phyloP scores from a whole-genome alignment of 176 grass and related monocot genomes.

The Secale cereale region DNA sequence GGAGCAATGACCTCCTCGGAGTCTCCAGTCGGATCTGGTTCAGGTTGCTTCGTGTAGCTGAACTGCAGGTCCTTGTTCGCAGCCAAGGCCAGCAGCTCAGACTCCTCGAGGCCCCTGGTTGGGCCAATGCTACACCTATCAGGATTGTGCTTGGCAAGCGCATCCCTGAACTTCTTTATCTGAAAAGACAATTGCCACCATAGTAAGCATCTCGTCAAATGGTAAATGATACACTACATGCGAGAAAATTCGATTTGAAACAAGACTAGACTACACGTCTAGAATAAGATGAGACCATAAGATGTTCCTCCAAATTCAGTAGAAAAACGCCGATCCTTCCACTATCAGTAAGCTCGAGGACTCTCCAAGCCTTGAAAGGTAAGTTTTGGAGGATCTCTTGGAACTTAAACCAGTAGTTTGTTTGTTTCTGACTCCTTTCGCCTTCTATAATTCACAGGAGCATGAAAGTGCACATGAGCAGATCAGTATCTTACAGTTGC shows the following conservation, averaged over 20 bases:
- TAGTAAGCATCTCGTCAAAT: conserved; percentile 10
- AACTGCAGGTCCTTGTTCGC: conserved; percentile 88
- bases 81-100: conserved; percentile 64
- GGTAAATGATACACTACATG: neutral
- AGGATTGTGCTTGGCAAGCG: conserved; percentile 90
- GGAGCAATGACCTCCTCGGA: conserved; percentile 5
- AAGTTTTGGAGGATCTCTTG: neutral
- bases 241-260: too few species aligned
- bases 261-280: neutral
- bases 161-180: conserved; percentile 97
- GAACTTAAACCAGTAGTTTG: neutral
- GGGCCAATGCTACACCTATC: conserved; percentile 77
- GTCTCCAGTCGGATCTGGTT: conserved; percentile 10
- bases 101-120: conserved; percentile 69
- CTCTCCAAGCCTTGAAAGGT: neutral
- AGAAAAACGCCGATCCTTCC: neutral
- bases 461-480: neutral
- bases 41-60: conserved; percentile 57
- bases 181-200: conserved; percentile 22
- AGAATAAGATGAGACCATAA: neutral
- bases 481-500: conserved; percentile 63
- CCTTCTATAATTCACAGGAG: neutral
- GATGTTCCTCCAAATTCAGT: neutral
- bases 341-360: neutral
- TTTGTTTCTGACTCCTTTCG: neutral